Evolutionary conservation across 768 basidiomycete species (phyloP).

Genomic region (Lentinula aciculospora): DNA sequence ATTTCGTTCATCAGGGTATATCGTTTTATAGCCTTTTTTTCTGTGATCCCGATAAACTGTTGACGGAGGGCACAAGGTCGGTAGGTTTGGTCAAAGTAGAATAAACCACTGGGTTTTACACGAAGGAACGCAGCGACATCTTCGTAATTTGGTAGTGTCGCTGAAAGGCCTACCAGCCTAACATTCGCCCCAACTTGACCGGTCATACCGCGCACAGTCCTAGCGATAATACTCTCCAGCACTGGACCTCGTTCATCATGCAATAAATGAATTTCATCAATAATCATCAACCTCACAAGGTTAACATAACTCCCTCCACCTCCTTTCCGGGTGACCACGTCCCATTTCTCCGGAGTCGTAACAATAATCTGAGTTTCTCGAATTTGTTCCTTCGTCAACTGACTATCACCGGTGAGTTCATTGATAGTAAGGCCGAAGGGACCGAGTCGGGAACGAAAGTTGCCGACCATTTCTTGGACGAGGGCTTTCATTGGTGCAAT

Average conservation of each 20-base stretch:
- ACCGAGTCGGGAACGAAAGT: slow-evolving; percentile 74
- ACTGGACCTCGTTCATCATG: slow-evolving; percentile 99
- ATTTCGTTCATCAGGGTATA: slow-evolving; percentile 99
- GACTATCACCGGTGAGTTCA: slow-evolving; percentile 94
- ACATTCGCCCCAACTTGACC: slow-evolving; percentile 80
- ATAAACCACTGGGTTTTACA: slow-evolving; percentile 90
- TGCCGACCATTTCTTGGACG: slow-evolving; percentile 98
- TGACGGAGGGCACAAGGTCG: slow-evolving; percentile 94
- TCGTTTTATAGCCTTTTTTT: slow-evolving; percentile 99
- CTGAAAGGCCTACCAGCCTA: slow-evolving; percentile 90
- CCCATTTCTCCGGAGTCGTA: slow-evolving; percentile 99
- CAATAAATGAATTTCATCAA: slow-evolving; percentile 96
- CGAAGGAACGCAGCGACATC: slow-evolving; percentile 97
- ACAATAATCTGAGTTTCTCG: slow-evolving; percentile 97
- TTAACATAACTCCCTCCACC: slow-evolving; percentile 97
- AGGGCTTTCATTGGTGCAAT: slow-evolving; percentile 99
- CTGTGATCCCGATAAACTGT: slow-evolving; percentile 95
- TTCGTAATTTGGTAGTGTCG: slow-evolving; percentile 97
- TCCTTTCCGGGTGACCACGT: slow-evolving; percentile 97
- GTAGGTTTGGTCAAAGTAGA: slow-evolving; percentile 95
- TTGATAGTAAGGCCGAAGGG: slow-evolving; percentile 79
- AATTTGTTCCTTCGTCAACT: slow-evolving; percentile 98
- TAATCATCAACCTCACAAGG: slow-evolving; percentile 91
- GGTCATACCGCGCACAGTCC: slow-evolving; percentile 91
- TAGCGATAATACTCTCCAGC: slow-evolving; percentile 82